Percentiles rank a stretch among this genome's conserved stretches.
Conservation (phyloP, 805 yeast genomes). For the Metschnikowia kofuensis region DNA sequence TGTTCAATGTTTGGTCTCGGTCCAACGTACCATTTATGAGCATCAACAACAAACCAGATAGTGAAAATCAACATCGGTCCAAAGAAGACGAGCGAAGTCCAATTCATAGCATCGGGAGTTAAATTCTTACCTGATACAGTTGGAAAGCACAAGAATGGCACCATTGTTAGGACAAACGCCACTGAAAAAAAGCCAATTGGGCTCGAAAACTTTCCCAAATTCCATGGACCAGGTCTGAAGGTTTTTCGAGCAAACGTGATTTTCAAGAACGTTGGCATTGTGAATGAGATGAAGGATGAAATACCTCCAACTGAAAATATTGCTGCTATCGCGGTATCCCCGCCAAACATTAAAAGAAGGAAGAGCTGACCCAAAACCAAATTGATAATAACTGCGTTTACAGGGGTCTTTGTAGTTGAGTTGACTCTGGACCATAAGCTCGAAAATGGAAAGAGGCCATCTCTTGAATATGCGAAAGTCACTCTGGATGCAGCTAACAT, state of each 20-base stretch:
- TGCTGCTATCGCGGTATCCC: slow-evolving; percentile 64
- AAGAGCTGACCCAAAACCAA: slow-evolving; percentile 52
- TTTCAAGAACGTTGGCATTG: slow-evolving; percentile 59
- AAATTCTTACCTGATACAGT: slow-evolving; percentile 32
- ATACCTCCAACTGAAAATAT: slow-evolving; percentile 73
- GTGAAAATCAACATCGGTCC: slow-evolving; percentile 55
- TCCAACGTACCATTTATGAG: slow-evolving; percentile 59
- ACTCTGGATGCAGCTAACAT: slow-evolving; percentile 67
- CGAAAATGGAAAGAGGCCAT: slow-evolving; percentile 62
- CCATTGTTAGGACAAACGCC: slow-evolving; percentile 52
- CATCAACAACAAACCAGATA: slow-evolving; percentile 50
- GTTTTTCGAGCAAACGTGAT: slow-evolving; percentile 50
- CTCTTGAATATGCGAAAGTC: slow-evolving; percentile 65
- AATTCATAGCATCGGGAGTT: slow-evolving; percentile 51
- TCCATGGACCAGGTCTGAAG: slow-evolving; percentile 67
- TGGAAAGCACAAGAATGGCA: slow-evolving; percentile 62
- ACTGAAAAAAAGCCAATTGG: slow-evolving; percentile 48
- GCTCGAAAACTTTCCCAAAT: slow-evolving; percentile 51
- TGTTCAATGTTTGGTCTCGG: slow-evolving; percentile 47
- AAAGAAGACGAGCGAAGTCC: slow-evolving; percentile 55
- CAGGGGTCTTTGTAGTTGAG: slow-evolving; percentile 55
- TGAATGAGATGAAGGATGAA: slow-evolving; percentile 63
- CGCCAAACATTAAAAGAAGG: slow-evolving; percentile 58
- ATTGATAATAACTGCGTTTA: slow-evolving; percentile 62
- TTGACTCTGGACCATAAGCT: slow-evolving; percentile 48